Evolutionary conservation across 2,329 filamentous ascomycete species (phyloP).

Genomic region (Coniella vitis): DNA sequence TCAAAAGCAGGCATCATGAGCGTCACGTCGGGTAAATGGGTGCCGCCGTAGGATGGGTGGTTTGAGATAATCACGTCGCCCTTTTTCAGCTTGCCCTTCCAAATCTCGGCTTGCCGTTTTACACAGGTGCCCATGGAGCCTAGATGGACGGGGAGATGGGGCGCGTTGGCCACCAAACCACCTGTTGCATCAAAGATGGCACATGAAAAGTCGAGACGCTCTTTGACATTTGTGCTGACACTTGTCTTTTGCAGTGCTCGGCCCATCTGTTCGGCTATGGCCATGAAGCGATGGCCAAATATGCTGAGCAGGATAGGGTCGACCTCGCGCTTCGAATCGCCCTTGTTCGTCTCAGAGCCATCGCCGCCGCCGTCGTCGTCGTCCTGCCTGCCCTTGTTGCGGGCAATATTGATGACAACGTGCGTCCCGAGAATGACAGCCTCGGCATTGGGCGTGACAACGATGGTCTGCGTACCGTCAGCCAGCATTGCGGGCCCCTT

Average conservation of each 20-base stretch:
- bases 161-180: slow-evolving; percentile 71
- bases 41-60: slow-evolving; percentile 77
- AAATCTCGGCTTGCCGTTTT: slow-evolving; percentile 70
- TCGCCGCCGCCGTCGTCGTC: slow-evolving; percentile 27
- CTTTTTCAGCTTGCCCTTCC: slow-evolving; percentile 68
- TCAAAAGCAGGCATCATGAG: slow-evolving; percentile 74
- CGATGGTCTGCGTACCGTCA: slow-evolving; percentile 85
- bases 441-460: slow-evolving; percentile 71
- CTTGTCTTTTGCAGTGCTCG: slow-evolving; percentile 72
- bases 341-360: slow-evolving; percentile 17
- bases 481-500: slow-evolving; percentile 79
- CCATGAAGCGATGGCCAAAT: slow-evolving; percentile 79
- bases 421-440: slow-evolving; percentile 79
- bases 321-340: slow-evolving; percentile 39
- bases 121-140: slow-evolving; percentile 85
- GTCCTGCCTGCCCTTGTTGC: slow-evolving; percentile 33
- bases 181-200: slow-evolving; percentile 72
- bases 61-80: slow-evolving; percentile 81
- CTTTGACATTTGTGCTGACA: slow-evolving; percentile 75
- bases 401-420: slow-evolving; percentile 77
- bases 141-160: slow-evolving; percentile 74
- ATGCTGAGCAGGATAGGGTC: slow-evolving; percentile 74
- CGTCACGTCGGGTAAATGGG: slow-evolving; percentile 77
- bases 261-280: slow-evolving; percentile 81
- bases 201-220: slow-evolving; percentile 76